Evolutionary conservation across 768 basidiomycete species (phyloP), one percentile per base, ranked within the genome.

Genomic region (Macrolepiota fuliginosa): DNA sequence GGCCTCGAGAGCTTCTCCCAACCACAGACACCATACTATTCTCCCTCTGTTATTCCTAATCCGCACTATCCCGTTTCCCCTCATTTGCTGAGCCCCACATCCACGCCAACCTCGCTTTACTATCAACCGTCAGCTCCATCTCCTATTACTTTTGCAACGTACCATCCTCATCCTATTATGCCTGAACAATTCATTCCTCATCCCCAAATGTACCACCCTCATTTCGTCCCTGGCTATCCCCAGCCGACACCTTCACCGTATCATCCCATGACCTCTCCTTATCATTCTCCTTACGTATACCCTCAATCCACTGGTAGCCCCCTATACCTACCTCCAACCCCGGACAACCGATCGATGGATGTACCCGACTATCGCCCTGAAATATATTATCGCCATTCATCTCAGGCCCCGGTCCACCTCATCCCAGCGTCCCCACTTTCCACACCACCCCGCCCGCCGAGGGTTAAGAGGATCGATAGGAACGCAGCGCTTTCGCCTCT

Each of bases 381-480:
- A 22, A 35, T 35, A 3, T 24, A 47, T 24, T 39, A 57, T 36
- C 45, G 19, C 24, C 56, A 10, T 47, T 36, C 46, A 22, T 32
- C 56, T 12, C 24, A 47, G 27, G 19, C 27, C 4, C 32, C 29
- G 0, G 4, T 49, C 10, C 56, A 49, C 1, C 46, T 45, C n/a
- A 36, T 25, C 17, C 29, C 19, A 35, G 7, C 24, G 9, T 35
- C 56, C n/a, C 56, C 56, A 7, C 45, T n/a, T 12, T 47, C 45
- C 24, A 37, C 36, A 10, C 56, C 56, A 15, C 46, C 32, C 3
- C 42, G 56, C 17, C 56, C 56, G 5, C 42, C 46, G 22, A 57
- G 19, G 22, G 47, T 57, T 12, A 57, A 47, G 42, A 57, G 56
- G n/a, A 49, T 57, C 10, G 56, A 57, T 35, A 46, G 56, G 46